Conservation (phyloP, 495 filamentous ascomycete genomes). For the Clavariopsis aquatica region DNA sequence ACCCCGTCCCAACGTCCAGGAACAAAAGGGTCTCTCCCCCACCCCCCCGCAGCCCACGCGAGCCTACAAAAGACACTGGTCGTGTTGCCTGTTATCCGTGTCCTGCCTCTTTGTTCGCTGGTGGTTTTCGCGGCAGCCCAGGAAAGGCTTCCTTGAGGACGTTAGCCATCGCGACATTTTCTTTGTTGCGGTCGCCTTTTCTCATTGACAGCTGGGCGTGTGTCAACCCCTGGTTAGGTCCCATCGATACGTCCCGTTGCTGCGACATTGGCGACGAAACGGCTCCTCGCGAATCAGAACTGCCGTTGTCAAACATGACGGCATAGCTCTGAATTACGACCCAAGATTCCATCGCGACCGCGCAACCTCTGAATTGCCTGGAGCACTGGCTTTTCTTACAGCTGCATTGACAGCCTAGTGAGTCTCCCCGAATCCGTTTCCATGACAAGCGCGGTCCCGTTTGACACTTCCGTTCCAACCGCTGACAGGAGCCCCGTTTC, state of each 20-base stretch:
- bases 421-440: slow-evolving; percentile 18
- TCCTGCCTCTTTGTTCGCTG: not conserved
- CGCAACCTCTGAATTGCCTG: slow-evolving; percentile 18
- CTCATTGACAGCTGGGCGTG: slow-evolving; percentile 10
- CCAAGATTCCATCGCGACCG: slow-evolving; percentile 4
- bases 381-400: slow-evolving; percentile 28
- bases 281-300: slow-evolving; percentile 13
- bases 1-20: slow-evolving; percentile 15
- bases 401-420: slow-evolving; percentile 38
- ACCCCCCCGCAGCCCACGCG: not conserved
- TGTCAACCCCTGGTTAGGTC: slow-evolving; percentile 9
- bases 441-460: not conserved
- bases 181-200: slow-evolving; percentile 16
- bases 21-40: no score
- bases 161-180: slow-evolving; percentile 12
- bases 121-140: not conserved
- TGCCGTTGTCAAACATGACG: slow-evolving; percentile 28
- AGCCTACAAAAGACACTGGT: not conserved
- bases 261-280: slow-evolving; percentile 8
- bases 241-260: slow-evolving; percentile 7
- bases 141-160: slow-evolving; percentile 24
- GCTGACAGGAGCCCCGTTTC: not conserved
- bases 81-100: not conserved
- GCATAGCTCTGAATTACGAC: slow-evolving; percentile 20
- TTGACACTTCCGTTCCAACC: not conserved